Evolutionary conservation across 1,139 yeast species (phyloP).

Genomic region (Yamadazyma friedrichii): DNA sequence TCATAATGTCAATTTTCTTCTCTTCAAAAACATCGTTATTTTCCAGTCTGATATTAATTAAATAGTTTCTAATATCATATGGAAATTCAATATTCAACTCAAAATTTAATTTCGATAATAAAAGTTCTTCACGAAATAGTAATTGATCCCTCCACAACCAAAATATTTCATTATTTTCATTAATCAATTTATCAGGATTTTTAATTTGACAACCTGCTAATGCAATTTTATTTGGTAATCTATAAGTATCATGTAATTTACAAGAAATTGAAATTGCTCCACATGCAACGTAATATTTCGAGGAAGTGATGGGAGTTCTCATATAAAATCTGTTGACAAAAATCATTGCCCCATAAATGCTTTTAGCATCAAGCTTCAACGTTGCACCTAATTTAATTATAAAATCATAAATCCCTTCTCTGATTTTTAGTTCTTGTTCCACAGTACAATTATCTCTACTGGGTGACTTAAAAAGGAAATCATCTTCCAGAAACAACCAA

Average conservation of each 20-base stretch:
- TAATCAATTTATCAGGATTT: constrained; percentile 32
- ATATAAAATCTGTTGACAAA: constrained; percentile 43
- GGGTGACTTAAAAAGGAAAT: constrained; percentile 31
- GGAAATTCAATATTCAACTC: constrained; percentile 42
- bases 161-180: constrained; percentile 41
- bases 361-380: constrained; percentile 42
- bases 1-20: constrained; percentile 31
- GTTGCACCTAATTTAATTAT: constrained; percentile 36
- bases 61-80: constrained; percentile 31
- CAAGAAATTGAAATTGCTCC: constrained; percentile 47
- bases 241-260: constrained; percentile 42
- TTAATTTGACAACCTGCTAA: constrained; percentile 36
- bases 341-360: constrained; percentile 44
- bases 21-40: constrained; percentile 17
- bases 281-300: constrained; percentile 46
- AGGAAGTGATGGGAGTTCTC: constrained; percentile 43
- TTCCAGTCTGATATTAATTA: constrained; percentile 13
- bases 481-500: constrained; percentile 37
- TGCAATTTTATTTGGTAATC: constrained; percentile 47
- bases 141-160: constrained; percentile 52
- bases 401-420: constrained; percentile 43
- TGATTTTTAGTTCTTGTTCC: constrained; percentile 36
- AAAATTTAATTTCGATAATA: constrained; percentile 39
- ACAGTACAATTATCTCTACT: constrained; percentile 27
- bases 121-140: constrained; percentile 43